Conservation (phyloP, 202 grass and related monocot species). For the Zoysia matrella region DNA sequence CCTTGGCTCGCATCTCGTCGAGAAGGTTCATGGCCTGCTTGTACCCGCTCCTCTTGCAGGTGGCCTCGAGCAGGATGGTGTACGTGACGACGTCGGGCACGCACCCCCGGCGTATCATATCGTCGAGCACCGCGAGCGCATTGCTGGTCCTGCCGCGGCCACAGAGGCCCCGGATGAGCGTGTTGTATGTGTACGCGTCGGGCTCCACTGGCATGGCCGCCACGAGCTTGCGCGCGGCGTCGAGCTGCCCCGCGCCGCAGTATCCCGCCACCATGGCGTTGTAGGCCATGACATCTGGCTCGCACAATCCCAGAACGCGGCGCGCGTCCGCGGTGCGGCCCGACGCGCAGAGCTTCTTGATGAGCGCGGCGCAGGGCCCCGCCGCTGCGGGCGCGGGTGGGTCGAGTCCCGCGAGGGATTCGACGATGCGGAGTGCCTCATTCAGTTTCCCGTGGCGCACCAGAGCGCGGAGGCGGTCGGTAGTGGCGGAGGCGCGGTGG, state of each 20-base stretch:
- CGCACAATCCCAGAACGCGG: conserved; percentile 47
- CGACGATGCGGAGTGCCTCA: conserved; percentile 45
- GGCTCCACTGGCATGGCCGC: conserved; percentile 54
- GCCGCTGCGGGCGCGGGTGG: conserved; percentile 10
- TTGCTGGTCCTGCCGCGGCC: conserved; percentile 42
- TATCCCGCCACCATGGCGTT: conserved; percentile 63
- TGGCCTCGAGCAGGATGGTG: conserved; percentile 60
- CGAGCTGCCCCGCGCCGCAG: conserved; percentile 48
- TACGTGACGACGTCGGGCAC: conserved; percentile 62
- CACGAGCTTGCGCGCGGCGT: conserved; percentile 53
- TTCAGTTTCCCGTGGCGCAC: conserved; percentile 41
- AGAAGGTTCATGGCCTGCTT: conserved; percentile 59
- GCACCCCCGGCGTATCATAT: conserved; percentile 60
- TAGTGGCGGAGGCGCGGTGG: conserved; percentile 21
- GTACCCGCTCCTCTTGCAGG: conserved; percentile 62
- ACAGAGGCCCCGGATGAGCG: conserved; percentile 60
- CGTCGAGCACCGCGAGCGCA: conserved; percentile 57
- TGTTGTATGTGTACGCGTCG: conserved; percentile 67
- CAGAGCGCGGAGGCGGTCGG: conserved; percentile 43
- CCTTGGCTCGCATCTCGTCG: conserved; percentile 57
- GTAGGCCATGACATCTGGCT: conserved; percentile 63
- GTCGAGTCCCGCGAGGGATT: not conserved
- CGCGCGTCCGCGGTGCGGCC: conserved; percentile 49
- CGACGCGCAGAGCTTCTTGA: conserved; percentile 53
- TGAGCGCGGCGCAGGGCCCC: conserved; percentile 46